A percentile compares a stretch with the other conserved stretches of the same genome.
These are phyloP conservation scores for Botrytis medusae DNA, from an alignment of 2,329 filamentous ascomycete genomes.

Conservation along the genomic window DNA sequence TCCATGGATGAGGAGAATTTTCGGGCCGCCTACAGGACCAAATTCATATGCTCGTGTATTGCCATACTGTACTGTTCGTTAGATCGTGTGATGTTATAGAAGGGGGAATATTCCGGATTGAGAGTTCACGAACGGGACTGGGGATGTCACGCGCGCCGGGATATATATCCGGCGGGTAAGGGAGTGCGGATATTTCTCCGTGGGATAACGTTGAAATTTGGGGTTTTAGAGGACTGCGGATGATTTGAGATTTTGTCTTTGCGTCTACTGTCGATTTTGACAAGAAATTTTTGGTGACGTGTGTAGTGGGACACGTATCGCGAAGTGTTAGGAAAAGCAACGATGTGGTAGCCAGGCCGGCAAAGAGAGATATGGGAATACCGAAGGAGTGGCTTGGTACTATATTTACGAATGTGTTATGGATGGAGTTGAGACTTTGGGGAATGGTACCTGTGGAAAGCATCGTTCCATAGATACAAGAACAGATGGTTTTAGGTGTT, in stretches of 20 bases:
- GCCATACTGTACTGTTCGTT: constrained; percentile 53
- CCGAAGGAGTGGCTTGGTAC: neutral
- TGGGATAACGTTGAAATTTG: constrained; percentile 30
- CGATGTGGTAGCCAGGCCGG: constrained; percentile 1
- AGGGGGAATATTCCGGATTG: neutral
- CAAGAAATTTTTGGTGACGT: neutral
- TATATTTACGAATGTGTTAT: neutral
- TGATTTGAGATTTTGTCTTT: neutral
- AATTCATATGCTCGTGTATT: constrained; percentile 75
- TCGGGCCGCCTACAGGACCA: constrained; percentile 69
- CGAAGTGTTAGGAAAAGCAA: neutral
- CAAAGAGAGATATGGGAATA: constrained; percentile 6
- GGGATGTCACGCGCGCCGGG: constrained; percentile 68
- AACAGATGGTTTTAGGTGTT: neutral
- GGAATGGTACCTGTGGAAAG: constrained; percentile 4
- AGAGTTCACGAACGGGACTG: constrained; percentile 46
- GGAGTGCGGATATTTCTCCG: constrained; percentile 44
- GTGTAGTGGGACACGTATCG: neutral
- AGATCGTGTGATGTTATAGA: neutral
- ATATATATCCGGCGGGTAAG: constrained; percentile 69
- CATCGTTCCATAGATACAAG: no score
- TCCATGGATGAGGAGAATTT: constrained; percentile 75
- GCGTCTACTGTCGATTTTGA: neutral
- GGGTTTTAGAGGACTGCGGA: constrained; percentile 32
- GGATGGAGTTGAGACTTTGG: constrained; percentile 4